Conservation (phyloP, 1,284 basidiomycete genomes). For the Cutaneotrichosporon dermatis region DNA sequence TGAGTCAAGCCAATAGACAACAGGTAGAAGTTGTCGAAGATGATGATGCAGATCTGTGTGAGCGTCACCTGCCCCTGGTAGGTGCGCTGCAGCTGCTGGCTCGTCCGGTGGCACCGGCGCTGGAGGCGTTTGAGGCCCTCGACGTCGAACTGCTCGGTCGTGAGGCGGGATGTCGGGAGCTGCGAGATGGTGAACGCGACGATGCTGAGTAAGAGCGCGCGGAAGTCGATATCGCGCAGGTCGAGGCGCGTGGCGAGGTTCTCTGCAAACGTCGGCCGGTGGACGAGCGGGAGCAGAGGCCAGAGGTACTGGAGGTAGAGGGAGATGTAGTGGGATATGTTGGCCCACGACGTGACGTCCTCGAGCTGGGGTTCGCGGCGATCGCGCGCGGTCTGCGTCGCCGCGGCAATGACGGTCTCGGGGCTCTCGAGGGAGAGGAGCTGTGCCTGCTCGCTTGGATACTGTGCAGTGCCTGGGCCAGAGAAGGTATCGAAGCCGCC, state of each 20-base stretch:
- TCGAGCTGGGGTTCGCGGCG: constrained; percentile 39
- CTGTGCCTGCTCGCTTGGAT: constrained; percentile 38
- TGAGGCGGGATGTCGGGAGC: constrained; percentile 41
- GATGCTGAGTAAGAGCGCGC: constrained; percentile 44
- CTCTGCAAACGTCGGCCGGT: constrained; percentile 47
- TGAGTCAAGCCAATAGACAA: constrained; percentile 42
- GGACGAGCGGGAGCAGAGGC: constrained; percentile 45
- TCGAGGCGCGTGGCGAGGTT: constrained; percentile 44
- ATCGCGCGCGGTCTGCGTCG: not conserved
- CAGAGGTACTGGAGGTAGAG: constrained; percentile 47
- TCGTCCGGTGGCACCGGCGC: constrained; percentile 42
- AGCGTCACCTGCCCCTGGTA: constrained; percentile 43
- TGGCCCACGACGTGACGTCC: constrained; percentile 45
- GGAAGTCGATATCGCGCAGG: constrained; percentile 43
- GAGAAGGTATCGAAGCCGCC: constrained; percentile 14
- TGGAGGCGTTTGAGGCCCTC: constrained; percentile 46
- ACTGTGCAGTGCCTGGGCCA: constrained; percentile 9
- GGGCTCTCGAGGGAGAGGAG: constrained; percentile 37
- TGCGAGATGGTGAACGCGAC: constrained; percentile 49
- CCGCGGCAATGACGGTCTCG: constrained; percentile 18
- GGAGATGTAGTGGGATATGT: constrained; percentile 45
- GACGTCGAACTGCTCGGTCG: constrained; percentile 42
- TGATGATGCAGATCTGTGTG: constrained; percentile 45
- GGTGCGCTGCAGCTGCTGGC: constrained; percentile 40
- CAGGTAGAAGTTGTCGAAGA: constrained; percentile 48